Base-by-base conservation (phyloP, 345 rosid species). In the Corchorus capsularis region DNA sequence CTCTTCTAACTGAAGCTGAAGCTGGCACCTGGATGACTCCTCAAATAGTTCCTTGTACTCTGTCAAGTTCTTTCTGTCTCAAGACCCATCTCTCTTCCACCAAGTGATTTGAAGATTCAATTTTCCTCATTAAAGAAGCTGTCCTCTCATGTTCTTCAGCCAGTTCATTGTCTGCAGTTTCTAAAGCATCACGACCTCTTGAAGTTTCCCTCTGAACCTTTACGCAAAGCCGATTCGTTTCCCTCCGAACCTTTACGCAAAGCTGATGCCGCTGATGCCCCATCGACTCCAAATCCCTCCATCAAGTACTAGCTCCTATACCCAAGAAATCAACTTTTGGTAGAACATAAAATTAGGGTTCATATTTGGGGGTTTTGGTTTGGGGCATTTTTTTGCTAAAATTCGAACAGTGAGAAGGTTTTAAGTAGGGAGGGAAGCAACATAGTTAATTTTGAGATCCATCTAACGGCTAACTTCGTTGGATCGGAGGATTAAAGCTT, bases 231-330 rank as follows among this genome's bases (percentile, higher is more conserved):
- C 13, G 95, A 83, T 20, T n/a, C n/a, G 72, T 76, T 81, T 87
- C 85, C 1, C 27, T 27, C 27, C 27, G 27, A 27, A 27, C 86
- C 80, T 82, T 88, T 89, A 27, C 89, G 86, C 46, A 90, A 85
- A 71, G 97, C 94, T 15, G 95, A 83, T 20, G 88, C 87, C 14
- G 45, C 82, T 16, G 90, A 82, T 69, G 85, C 85, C 82, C 83
- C 74, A n/a, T 87, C 93, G 41, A 87, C 90, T 77, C 98, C 96
- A 49, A 78, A 57, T 86, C 91, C 93, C 76, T 92, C 98, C 99
- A 95, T 93, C 75, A 63, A 75, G 53, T 72, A 39, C 60, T 72
- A 79, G 79, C 62, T 77, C 80, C 86, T 79, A 71, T 71, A 72
- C 35, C 81, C 20, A 66, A 64, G 32, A 66, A 72, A 20, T 46